A percentile compares a stretch with the other conserved stretches of the same genome.
Evolutionary conservation across 306 rosid species (phyloP).

Genomic region (Luffa acutangula): DNA sequence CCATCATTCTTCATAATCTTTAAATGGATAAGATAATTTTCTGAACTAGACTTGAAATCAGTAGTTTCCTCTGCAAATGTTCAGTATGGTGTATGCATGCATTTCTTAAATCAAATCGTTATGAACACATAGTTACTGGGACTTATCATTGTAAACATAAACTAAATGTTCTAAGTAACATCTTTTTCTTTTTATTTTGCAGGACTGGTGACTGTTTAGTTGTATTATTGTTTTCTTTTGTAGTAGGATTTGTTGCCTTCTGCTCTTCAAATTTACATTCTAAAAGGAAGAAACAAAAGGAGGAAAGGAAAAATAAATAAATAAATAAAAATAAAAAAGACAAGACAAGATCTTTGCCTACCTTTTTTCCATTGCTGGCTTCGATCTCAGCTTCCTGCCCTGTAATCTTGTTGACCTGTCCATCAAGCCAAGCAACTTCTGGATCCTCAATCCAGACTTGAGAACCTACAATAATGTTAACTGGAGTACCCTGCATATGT

Average conservation of each 20-base stretch:
- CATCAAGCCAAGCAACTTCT: conserved; percentile 63
- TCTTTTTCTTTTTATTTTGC: background rate
- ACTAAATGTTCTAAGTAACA: background rate
- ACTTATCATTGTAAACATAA: background rate
- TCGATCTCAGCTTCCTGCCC: conserved; percentile 66
- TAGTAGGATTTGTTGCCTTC: background rate
- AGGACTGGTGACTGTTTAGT: background rate
- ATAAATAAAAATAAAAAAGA: background rate
- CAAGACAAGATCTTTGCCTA: conserved; percentile 15
- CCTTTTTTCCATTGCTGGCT: conserved; percentile 61
- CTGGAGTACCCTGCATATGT: conserved; percentile 75
- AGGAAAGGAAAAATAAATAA: too few species aligned
- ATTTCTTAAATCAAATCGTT: background rate
- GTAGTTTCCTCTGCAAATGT: background rate
- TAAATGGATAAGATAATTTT: background rate
- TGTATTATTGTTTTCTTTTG: background rate
- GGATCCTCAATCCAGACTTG: conserved; percentile 90
- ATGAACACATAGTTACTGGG: background rate
- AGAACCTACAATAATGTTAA: conserved; percentile 83
- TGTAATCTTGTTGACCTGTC: conserved; percentile 64
- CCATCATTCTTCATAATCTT: background rate
- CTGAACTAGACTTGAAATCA: background rate
- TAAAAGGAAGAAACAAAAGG: background rate
- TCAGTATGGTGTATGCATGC: background rate
- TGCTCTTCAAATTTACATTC: background rate